A percentile compares a stretch with the other conserved stretches of the same genome.
phyloP scores from a whole-genome alignment of 805 yeast genomes.

The Saccharomycopsis vini region DNA sequence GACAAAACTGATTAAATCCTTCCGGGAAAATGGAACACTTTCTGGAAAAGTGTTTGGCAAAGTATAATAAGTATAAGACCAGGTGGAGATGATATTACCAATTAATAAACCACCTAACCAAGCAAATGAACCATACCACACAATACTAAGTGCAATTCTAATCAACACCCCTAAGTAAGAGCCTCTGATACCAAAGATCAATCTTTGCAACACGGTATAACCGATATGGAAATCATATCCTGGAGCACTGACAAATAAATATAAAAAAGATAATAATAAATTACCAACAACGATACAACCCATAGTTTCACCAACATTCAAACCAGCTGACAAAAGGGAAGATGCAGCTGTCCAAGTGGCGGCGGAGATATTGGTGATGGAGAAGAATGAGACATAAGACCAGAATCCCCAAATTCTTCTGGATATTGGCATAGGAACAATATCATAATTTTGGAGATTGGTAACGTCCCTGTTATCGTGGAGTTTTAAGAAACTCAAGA shows the following conservation, averaged over 20 bases:
- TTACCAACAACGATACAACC: constrained; percentile 39
- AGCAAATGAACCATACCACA: constrained; percentile 39
- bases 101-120: constrained; percentile 38
- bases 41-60: constrained; percentile 21
- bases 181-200: constrained; percentile 40
- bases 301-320: constrained; percentile 34
- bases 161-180: constrained; percentile 33
- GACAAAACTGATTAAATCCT: constrained; percentile 32
- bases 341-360: constrained; percentile 32
- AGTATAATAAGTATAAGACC: constrained; percentile 30
- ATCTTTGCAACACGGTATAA: constrained; percentile 35
- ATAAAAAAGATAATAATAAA: constrained; percentile 29
- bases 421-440: constrained; percentile 31
- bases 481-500: background rate
- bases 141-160: constrained; percentile 36
- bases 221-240: constrained; percentile 27
- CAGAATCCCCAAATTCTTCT: constrained; percentile 33
- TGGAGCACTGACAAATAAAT: constrained; percentile 19
- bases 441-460: constrained; percentile 27
- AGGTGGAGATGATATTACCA: constrained; percentile 31
- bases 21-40: constrained; percentile 26
- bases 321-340: constrained; percentile 23
- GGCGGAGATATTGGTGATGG: constrained; percentile 29
- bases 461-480: background rate
- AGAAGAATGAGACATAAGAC: constrained; percentile 29